phyloP scores from a whole-genome alignment of 1,139 yeast species.

The Scheffersomyces quercinus region DNA sequence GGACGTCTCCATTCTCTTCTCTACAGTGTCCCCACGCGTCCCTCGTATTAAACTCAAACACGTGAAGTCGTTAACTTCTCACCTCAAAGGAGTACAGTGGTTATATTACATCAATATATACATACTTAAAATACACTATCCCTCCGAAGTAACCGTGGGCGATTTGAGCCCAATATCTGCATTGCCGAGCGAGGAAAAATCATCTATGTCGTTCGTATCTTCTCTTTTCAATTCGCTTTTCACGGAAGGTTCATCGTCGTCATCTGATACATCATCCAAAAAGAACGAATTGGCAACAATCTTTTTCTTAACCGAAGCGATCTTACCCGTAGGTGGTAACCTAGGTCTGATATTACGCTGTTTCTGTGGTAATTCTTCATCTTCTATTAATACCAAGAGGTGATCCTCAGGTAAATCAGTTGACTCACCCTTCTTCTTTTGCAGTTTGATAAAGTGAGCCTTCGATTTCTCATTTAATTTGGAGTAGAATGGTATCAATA shows the following conservation, averaged over 20 bases:
- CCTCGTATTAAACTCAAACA: no score
- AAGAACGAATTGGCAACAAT: slow-evolving; percentile 53
- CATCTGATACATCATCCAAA: slow-evolving; percentile 25
- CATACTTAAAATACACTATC: not conserved
- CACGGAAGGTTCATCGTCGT: not conserved
- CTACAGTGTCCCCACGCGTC: no score
- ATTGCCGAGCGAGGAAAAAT: not conserved
- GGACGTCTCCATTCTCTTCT: no score
- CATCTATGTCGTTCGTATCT: no score
- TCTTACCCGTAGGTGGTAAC: slow-evolving; percentile 92
- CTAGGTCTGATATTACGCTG: slow-evolving; percentile 81
- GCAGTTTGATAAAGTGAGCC: slow-evolving; percentile 44
- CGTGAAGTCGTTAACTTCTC: no score
- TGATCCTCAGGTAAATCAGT: slow-evolving; percentile 46
- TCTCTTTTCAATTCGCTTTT: no score
- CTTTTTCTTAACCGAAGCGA: slow-evolving; percentile 68
- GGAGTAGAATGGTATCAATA: slow-evolving; percentile 59
- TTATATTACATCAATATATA: not conserved
- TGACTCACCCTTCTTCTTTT: slow-evolving; percentile 55
- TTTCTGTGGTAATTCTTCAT: slow-evolving; percentile 78
- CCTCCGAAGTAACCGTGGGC: not conserved
- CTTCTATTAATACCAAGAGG: slow-evolving; percentile 59
- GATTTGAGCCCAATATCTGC: not conserved
- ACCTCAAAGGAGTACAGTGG: no score
- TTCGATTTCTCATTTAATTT: slow-evolving; percentile 56